These are phyloP conservation scores for Monascus ruber DNA, from an alignment of 2,329 filamentous ascomycete species.

Conservation along the genomic window DNA sequence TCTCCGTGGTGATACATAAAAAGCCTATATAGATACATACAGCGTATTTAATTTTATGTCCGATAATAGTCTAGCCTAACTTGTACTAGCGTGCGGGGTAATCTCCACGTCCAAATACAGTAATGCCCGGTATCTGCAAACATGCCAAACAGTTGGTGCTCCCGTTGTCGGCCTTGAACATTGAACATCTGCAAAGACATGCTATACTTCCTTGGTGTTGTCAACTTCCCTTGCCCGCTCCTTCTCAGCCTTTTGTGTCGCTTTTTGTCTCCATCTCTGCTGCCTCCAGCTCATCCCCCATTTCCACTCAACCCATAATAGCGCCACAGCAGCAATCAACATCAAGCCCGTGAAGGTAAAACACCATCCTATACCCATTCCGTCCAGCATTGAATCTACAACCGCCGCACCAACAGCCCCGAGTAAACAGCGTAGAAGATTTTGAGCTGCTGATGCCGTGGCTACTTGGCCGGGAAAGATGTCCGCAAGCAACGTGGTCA, in stretches of 20 bases:
- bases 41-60: too few relatives aligned
- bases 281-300: slow-evolving; percentile 17
- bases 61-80: too few relatives aligned
- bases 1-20: too few relatives aligned
- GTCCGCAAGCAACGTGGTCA: slow-evolving; percentile 36
- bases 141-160: too few relatives aligned
- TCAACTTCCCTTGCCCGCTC: slow-evolving; percentile 1
- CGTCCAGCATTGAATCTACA: slow-evolving; percentile 22
- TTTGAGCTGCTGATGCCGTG: slow-evolving; percentile 25
- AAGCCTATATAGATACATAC: too few relatives aligned
- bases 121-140: too few relatives aligned
- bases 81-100: too few relatives aligned
- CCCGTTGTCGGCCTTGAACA: too few relatives aligned
- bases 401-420: slow-evolving; percentile 24
- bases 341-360: slow-evolving; percentile 26
- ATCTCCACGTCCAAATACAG: too few relatives aligned
- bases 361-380: slow-evolving; percentile 27
- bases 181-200: too few relatives aligned
- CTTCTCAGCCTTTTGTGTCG: background rate
- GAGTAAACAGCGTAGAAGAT: slow-evolving; percentile 24
- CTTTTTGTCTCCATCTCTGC: slow-evolving; percentile 6
- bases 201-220: too few relatives aligned
- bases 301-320: slow-evolving; percentile 15
- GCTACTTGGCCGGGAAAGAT: slow-evolving; percentile 22
- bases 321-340: slow-evolving; percentile 22